Base-by-base conservation (phyloP, 2,329 filamentous ascomycete species). In the Fusarium sp. region DNA sequence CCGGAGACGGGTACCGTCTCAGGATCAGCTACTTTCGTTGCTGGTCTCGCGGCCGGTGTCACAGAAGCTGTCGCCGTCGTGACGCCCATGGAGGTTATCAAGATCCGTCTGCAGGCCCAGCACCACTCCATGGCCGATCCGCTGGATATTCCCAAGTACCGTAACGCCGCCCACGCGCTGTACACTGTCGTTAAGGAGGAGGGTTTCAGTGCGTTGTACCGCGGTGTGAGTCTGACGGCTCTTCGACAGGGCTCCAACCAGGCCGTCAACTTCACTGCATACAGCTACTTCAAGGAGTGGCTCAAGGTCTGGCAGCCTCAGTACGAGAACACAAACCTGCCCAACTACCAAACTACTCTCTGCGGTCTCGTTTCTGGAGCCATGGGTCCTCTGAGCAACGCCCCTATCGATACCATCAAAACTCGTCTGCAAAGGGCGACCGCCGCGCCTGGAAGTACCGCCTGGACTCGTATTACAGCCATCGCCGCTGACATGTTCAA, bases 361-460 rank as follows among this genome's bases (percentile, higher is more conserved):
- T 97, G 98, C 71, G 96, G 94, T 32, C 85, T 99, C 55, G 90
- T 99, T 24, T 93, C 89, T 53, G 96, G 96, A 71, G 96, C 96
- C 64, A 96, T 99, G 88, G 96, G 96, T 2, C 96, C 96, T 7
- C 87, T 99, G 76, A 96, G 92, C 73, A 99, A 99, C 77, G 96
- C 96, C 26, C 96, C 96, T 21, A 98, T 99, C 77, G 96, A 99
- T 77, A 99, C 96, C 38, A 98, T 99, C 84, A 99, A 99, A 89
- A 99, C 96, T 40, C 85, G 96, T 49, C 82, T 99, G 77, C 96
- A 99, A 79, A 96, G 93, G 81, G 96, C 89, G 50, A 93, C 93
- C 1, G 94, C 92, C 5, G 86, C 91, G 79, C 86, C 89, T 7
- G 94, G 95, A 17, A 91, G 94, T 75, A 92, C 89, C 45, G 95